These are phyloP conservation scores for Skeletonema menzelii DNA, from an alignment of 108 stramenopile genomes.

Conservation along the genomic window DNA sequence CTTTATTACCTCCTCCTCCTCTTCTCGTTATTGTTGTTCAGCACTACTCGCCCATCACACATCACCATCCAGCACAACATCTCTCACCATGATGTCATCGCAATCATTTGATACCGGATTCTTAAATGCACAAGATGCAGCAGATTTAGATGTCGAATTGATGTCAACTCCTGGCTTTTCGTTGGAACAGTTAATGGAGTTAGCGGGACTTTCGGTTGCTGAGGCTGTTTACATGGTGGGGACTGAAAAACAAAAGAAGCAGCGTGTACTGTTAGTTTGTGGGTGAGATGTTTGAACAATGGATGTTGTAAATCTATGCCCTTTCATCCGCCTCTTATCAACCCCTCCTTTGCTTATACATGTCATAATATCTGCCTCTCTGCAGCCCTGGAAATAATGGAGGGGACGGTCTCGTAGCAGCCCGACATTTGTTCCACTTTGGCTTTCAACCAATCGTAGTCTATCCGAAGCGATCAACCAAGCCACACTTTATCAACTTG, in stretches of 20 bases:
- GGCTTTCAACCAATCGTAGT: slow-evolving; percentile 84
- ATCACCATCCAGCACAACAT: neutral
- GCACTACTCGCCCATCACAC: no score
- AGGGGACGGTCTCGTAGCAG: slow-evolving; percentile 99
- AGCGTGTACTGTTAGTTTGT: slow-evolving; percentile 53
- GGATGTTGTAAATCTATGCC: no score
- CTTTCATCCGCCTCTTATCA: no score
- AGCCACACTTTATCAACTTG: slow-evolving; percentile 75
- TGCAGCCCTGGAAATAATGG: slow-evolving; percentile 99
- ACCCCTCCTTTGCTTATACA: no score
- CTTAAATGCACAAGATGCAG: slow-evolving; percentile 75
- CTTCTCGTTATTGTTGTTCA: no score
- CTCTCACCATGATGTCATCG: neutral
- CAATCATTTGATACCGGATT: slow-evolving; percentile 56
- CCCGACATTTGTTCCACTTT: slow-evolving; percentile 93
- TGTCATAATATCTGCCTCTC: no score
- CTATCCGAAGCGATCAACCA: slow-evolving; percentile 84
- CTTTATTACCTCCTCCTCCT: neutral
- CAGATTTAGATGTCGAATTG: slow-evolving; percentile 90
- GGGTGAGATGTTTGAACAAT: no score
- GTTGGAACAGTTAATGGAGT: slow-evolving; percentile 99
- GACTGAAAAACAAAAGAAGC: slow-evolving; percentile 21
- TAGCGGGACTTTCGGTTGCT: slow-evolving; percentile 95
- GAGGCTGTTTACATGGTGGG: slow-evolving; percentile 78
- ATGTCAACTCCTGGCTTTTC: slow-evolving; percentile 94